phyloP scores from a whole-genome alignment of 179 eudicot species.

The Pouteria campechiana region DNA sequence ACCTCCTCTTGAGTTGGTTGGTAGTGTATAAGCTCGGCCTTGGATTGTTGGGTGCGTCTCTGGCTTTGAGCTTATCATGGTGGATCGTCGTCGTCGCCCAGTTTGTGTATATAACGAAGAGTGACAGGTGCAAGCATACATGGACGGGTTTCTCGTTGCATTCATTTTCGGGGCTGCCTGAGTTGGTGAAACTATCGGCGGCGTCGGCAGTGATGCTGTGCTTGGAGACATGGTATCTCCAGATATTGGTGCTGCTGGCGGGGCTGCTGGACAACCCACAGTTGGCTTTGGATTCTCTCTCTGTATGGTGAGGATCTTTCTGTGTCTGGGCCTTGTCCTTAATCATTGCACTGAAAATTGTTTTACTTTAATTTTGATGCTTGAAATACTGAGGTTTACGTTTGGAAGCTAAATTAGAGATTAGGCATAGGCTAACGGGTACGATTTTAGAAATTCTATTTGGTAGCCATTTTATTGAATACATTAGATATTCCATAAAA shows the following conservation, averaged over 20 bases:
- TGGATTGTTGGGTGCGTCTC: slow-evolving; percentile 19
- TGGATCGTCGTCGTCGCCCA: slow-evolving; percentile 27
- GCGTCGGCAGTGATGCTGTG: slow-evolving; percentile 23
- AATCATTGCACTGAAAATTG: neutral
- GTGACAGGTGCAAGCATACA: slow-evolving; percentile 9
- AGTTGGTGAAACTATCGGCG: slow-evolving; percentile 17
- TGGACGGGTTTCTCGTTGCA: slow-evolving; percentile 21
- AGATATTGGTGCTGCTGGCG: slow-evolving; percentile 14
- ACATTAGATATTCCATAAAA: too few relatives aligned
- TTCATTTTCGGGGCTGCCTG: slow-evolving; percentile 21
- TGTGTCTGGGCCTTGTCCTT: too few relatives aligned
- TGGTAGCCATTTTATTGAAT: too few relatives aligned
- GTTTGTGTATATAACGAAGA: slow-evolving; percentile 19
- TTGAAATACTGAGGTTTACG: too few relatives aligned
- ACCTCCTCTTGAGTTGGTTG: slow-evolving; percentile 14
- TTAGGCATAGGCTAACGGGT: too few relatives aligned
- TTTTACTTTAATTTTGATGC: neutral
- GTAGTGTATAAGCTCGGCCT: slow-evolving; percentile 8
- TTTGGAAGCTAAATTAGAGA: too few relatives aligned
- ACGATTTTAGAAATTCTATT: too few relatives aligned
- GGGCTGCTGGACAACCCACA: slow-evolving; percentile 20
- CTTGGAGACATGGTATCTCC: slow-evolving; percentile 21
- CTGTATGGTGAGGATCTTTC: slow-evolving; percentile 17
- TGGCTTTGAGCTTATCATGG: slow-evolving; percentile 25
- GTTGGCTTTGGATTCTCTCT: slow-evolving; percentile 12